These are phyloP conservation scores for Aspergillus ochraceus DNA, from an alignment of 2,329 filamentous ascomycete genomes.

Conservation along the genomic window DNA sequence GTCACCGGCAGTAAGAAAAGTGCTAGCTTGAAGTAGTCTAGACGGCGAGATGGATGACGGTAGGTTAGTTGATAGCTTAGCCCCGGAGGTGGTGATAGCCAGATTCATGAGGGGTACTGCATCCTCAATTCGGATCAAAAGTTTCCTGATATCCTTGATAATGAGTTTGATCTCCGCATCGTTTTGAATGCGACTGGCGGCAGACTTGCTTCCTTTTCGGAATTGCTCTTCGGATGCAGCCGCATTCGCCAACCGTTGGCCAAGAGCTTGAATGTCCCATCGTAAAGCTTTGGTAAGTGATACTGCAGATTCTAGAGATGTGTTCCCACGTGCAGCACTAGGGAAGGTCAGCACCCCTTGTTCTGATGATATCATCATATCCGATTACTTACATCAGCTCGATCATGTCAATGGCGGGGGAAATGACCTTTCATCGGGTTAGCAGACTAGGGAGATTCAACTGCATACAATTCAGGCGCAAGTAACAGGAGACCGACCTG, in stretches of 20 bases:
- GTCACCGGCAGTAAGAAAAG: constrained; percentile 83
- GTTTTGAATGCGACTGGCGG: constrained; percentile 55
- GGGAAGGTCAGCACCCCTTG: not conserved
- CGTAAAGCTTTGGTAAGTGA: constrained; percentile 79
- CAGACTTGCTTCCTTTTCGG: constrained; percentile 32
- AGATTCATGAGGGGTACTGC: constrained; percentile 89
- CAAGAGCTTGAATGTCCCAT: constrained; percentile 78
- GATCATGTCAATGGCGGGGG: constrained; percentile 87
- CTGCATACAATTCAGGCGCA: constrained; percentile 6
- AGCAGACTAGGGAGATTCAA: not conserved
- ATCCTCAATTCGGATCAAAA: constrained; percentile 81
- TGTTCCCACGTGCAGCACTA: constrained; percentile 71
- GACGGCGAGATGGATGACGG: constrained; percentile 86
- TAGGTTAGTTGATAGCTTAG: constrained; percentile 76
- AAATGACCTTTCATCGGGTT: constrained; percentile 64
- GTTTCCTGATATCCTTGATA: constrained; percentile 69
- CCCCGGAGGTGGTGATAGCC: constrained; percentile 90
- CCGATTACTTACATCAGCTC: constrained; percentile 69
- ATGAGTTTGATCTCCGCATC: constrained; percentile 68
- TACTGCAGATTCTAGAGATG: constrained; percentile 80
- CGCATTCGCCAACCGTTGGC: constrained; percentile 70
- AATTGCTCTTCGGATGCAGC: constrained; percentile 59
- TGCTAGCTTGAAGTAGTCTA: constrained; percentile 86
- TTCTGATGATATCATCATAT: not conserved
- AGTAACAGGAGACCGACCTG: constrained; percentile 53